A percentile compares a stretch with the other conserved stretches of the same genome.
Conservation (phyloP, 495 filamentous ascomycete genomes). For the Aspergillus diversus region DNA sequence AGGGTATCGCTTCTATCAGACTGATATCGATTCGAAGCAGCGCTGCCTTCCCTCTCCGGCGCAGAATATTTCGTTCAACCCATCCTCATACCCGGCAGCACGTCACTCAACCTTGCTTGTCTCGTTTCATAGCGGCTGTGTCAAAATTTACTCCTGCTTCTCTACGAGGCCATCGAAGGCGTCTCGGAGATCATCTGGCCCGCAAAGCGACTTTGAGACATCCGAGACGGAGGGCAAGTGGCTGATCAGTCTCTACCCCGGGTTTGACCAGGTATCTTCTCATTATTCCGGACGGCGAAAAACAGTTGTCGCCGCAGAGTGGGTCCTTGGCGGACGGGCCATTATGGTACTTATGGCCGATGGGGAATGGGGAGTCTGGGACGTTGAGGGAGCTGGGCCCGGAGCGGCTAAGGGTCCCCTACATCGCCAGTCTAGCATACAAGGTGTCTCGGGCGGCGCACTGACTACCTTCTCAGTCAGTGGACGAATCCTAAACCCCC, state of each 20-base stretch:
- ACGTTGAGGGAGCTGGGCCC: slow-evolving; percentile 70
- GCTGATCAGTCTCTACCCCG: slow-evolving; percentile 71
- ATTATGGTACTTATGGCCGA: slow-evolving; percentile 77
- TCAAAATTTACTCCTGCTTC: slow-evolving; percentile 65
- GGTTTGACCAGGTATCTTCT: slow-evolving; percentile 54
- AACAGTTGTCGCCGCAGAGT: slow-evolving; percentile 76
- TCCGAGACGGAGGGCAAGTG: slow-evolving; percentile 53
- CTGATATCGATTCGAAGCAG: slow-evolving; percentile 60
- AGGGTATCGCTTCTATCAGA: slow-evolving; percentile 39
- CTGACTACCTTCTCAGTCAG: slow-evolving; percentile 68
- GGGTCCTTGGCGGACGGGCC: slow-evolving; percentile 79
- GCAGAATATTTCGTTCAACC: slow-evolving; percentile 72
- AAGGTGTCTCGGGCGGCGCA: slow-evolving; percentile 66
- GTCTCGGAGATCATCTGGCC: slow-evolving; percentile 29
- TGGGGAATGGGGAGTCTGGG: slow-evolving; percentile 95
- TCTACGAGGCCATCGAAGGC: slow-evolving; percentile 33
- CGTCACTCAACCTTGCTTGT: slow-evolving; percentile 67
- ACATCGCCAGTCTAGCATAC: slow-evolving; percentile 56
- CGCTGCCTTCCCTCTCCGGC: slow-evolving; percentile 68
- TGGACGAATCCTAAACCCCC: slow-evolving; percentile 62
- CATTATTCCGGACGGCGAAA: slow-evolving; percentile 59
- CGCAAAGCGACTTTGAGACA: slow-evolving; percentile 37
- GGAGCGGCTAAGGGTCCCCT: slow-evolving; percentile 54
- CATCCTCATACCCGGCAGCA: slow-evolving; percentile 58
- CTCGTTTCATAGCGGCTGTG: slow-evolving; percentile 66